Base-by-base conservation (phyloP, 1,284 basidiomycete genomes). In the Malassezia equina region DNA sequence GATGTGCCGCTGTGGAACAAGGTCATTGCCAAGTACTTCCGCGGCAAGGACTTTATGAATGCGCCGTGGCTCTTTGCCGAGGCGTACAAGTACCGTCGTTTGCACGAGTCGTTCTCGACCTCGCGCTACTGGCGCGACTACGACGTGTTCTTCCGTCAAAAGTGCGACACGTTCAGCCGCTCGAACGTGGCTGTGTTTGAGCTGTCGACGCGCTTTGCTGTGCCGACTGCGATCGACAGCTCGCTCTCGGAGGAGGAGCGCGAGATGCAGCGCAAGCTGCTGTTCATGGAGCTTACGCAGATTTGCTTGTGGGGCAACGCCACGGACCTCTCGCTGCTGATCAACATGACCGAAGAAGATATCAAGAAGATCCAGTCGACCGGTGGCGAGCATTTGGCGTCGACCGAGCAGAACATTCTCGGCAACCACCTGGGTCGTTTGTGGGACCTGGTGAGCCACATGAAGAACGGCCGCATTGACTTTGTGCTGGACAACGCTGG, bases 341-440 rank as follows among this genome's bases (percentile, higher is more conserved):
- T 95, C 78, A 90, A 96, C 78, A 95, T 95, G 91, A 89, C 88
- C 12, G 91, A 96, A 77, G 91, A 96, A 41, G 91, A 96, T 76
- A 95, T 98, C 78, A 93, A 93, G 77, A 83, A 86, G 52, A 81
- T 96, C n/a, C 91, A 98, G 76, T 90, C 89, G 15, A 95, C 91
- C 19, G 93, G 91, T 24, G 90, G 90, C 27, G 91, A 93, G 53
- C 85, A 90, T 64, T 83, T 96, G 43, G 90, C 91, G 7, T 87
- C 89, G 0, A 94, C 91, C 0, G 90, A 95, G 77, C 90, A 93
- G 79, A 95, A 96, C 63, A 89, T 91, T 59, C 80, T 91, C 19
- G 88, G 88, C 44, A 90, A 91, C 75, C 80, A 91, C 74, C 79
- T 94, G 59, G 77, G 80, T 53, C 77, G 82, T 43, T 79, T 95